These are phyloP conservation scores for Sicyos edulis DNA, from an alignment of 306 rosid species.

Conservation along the genomic window DNA sequence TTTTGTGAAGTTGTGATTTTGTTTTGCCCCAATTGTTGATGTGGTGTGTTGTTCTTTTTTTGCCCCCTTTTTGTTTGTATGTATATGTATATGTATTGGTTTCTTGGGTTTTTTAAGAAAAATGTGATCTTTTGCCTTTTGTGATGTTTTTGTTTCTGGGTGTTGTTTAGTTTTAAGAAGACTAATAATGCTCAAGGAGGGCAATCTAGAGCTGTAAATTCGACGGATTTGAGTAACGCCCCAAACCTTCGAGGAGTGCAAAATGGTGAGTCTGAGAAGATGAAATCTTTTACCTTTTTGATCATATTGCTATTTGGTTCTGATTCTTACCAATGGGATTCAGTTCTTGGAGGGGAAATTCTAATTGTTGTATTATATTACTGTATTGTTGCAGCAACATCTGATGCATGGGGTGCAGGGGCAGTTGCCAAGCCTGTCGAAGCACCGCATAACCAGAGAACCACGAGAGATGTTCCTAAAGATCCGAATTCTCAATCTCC, in stretches of 20 bases:
- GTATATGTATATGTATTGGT: not conserved
- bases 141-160: not conserved
- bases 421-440: conserved; percentile 24
- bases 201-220: conserved; percentile 59
- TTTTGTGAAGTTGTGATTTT: not conserved
- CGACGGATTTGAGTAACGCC: conserved; percentile 43
- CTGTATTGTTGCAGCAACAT: conserved; percentile 35
- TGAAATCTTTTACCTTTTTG: conserved; percentile 3
- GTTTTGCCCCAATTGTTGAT: not conserved
- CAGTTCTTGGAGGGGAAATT: too few species aligned
- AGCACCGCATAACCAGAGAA: conserved; percentile 33
- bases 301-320: not conserved
- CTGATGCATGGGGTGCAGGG: conserved; percentile 34
- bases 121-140: not conserved
- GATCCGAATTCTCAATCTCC: conserved; percentile 61
- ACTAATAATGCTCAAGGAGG: conserved; percentile 76
- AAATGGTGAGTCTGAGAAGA: conserved; percentile 60
- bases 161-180: conserved; percentile 55
- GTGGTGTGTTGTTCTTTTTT: too few species aligned
- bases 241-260: conserved; percentile 36
- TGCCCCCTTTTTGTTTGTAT: too few species aligned
- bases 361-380: not conserved
- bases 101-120: too few species aligned
- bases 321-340: not conserved
- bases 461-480: conserved; percentile 50